Conservation (phyloP, 768 basidiomycete species). For the Leccinellum luteum region DNA sequence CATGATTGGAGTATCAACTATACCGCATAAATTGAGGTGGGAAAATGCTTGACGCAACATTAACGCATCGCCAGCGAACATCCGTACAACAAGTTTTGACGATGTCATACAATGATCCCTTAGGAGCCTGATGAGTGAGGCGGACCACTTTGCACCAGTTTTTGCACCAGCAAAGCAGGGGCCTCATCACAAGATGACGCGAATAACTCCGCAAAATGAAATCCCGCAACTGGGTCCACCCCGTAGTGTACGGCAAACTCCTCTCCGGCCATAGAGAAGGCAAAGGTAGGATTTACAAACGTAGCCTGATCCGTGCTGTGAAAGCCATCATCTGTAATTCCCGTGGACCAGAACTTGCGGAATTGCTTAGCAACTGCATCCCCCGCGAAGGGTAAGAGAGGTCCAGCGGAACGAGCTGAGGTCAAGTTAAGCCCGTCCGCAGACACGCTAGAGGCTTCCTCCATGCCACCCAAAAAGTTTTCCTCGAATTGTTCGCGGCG, state of each 20-base stretch:
- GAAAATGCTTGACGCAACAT: constrained; percentile 28
- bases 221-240: constrained; percentile 28
- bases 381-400: constrained; percentile 14
- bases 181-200: constrained; percentile 6
- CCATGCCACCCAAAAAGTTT: constrained; percentile 21
- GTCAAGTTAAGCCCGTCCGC: neutral
- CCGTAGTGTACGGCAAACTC: constrained; percentile 30
- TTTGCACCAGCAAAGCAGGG: constrained; percentile 10
- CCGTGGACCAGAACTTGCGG: constrained; percentile 24
- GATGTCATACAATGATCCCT: neutral
- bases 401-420: constrained; percentile 29
- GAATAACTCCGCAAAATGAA: constrained; percentile 32
- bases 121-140: constrained; percentile 16
- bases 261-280: constrained; percentile 22
- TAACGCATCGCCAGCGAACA: constrained; percentile 31
- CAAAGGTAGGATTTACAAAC: constrained; percentile 30
- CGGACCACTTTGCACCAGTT: constrained; percentile 28
- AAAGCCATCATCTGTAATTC: constrained; percentile 25
- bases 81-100: constrained; percentile 20
- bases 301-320: constrained; percentile 12
- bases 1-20: constrained; percentile 17
- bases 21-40: constrained; percentile 5
- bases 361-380: constrained; percentile 18
- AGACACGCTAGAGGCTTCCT: constrained; percentile 1
- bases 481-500: constrained; percentile 13